Base-by-base conservation (phyloP, 345 rosid genomes). In the Aquilaria malaccensis region DNA sequence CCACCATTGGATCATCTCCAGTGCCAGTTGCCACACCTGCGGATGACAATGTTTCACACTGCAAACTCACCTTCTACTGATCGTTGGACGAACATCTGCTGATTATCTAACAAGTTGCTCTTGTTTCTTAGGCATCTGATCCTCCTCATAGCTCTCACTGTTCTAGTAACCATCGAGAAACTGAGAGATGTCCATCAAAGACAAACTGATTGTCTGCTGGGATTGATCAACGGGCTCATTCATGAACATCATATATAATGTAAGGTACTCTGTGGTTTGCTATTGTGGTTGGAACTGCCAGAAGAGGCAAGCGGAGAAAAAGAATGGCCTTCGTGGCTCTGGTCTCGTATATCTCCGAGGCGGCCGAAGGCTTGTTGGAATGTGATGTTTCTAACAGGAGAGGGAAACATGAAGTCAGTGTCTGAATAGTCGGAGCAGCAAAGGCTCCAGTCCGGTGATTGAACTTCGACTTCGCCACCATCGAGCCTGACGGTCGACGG, bases 371-470 rank as follows among this genome's bases (percentile, higher is more conserved):
- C 9, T 45, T 59, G 78, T 12, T 82, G 72, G 0, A 77, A 74
- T 3, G 83, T 75, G 14, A 68, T 57, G 69, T 66, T 79, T 61
- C 88, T 72, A 13, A 69, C 81, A 0, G 88, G 91, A 61, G 91
- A 85, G 0, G 77, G 72, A 22, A 85, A 63, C 92, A 83, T 85
- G 83, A 77, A 83, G 59, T 85, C 86, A 4, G 68, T 58, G 41
- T 81, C 92, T 4, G 79, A 63, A 29, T 83, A 71, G 60, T 85
- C 88, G 9, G 88, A 63, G 69, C 79, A 79, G 31, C 79, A 81
- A 4, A 76, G 74, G 64, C 83, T 86, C 80, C 87, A 84, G 43
- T 84, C 82, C 0, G 86, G 86, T 3, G 87, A 82, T 60, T 80
- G 80, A 43, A 80, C 77, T 60, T 85, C 88, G 14, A 59, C 74